Evolutionary conservation across 352 stramenopile genomes (phyloP), one percentile per base, ranked within the genome.

Genomic region (Globisporangium cystogenes): DNA sequence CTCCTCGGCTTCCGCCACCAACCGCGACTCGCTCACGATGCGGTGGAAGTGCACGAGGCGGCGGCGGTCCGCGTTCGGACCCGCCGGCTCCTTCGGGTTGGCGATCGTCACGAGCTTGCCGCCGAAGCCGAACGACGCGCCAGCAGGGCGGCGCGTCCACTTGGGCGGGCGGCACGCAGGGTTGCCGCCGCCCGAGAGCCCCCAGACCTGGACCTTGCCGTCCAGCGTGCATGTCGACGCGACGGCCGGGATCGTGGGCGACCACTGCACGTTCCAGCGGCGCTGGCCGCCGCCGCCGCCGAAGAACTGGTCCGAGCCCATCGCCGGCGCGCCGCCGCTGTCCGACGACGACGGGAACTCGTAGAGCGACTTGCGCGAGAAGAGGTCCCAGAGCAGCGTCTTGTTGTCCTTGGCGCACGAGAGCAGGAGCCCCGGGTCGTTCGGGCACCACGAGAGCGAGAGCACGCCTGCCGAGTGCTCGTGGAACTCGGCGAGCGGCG

Each of bases 301-400:
- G 44, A 88, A 89, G 55, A 91, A 89, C 60, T 89, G 78, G 47
- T 92, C 82, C 20, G 83, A 91, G 24, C 76, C 79, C 68, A 90
- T 86, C 18, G 71, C 41, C 7, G 82, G 82, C n/a, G 76, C 75
- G 15, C 74, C 61, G 2, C 14, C 31, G 16, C 74, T 62, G 2
- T 74, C 51, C 40, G 90, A 74, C 23, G 80, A 82, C 23, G 80
- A 83, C 7, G 94, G 90, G 59, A 99, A 86, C 62, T 99, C 96
- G 42, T 86, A 96, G 48, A 99, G 85, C 20, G 94, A 85, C 70
- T 93, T 85, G 42, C 96, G 75, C 24, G 87, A 94, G 64, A 93
- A 97, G 12, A 99, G 70, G 66, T 99, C 96, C 97, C 97, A 99
- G 7, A 99, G 67, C 20, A 99, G 78, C 20, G 97, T 99, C 40